Base-by-base conservation (phyloP, 495 filamentous ascomycete species). In the Parathielavia hyrcaniae region DNA sequence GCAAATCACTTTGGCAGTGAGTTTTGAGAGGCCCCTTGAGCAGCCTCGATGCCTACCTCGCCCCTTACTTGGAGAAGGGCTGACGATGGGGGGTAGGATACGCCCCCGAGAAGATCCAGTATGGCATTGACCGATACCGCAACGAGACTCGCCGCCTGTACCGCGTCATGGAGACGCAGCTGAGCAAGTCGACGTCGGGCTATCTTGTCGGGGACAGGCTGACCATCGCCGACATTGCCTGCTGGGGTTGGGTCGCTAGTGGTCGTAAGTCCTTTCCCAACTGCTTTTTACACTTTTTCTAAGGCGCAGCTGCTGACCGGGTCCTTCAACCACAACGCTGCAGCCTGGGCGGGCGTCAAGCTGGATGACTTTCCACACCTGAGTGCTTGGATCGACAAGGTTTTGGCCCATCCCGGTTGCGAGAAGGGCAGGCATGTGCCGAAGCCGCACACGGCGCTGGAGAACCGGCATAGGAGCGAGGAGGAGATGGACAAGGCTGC, bases 361-460 rank as follows among this genome's bases (percentile, higher is more conserved):
- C 81, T 95, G 50, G 75, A 85, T 2, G 85, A 92, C 61, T 95
- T 93, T 67, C 89, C 90, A 0, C 67, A 74, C 7, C 61, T 86
- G 55, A 80, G 83, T 34, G 78, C 80, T n/a, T 93, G 89, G 78
- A 70, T 83, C 34, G 73, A 87, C 47, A 71, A 75, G 30, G 77
- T 97, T 74, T 68, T 81, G 7, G 74, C 77, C 49, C 75, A 89
- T 2, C 81, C 83, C 4, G 92, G 77, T 1, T 77, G 88, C 4
- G 82, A 91, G 74, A 91, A 84, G 74, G 91, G 91, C 0, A 73
- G 83, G 0, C 80, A 95, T 76, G 86, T 96, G 17, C 92, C 91
- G 0, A 73, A 77, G 22, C 77, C 67, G 47, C 85, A 89, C 68
- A 83, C 63, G n/a, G 81, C 88, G 23, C 80, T 81, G 61, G 73